These are phyloP conservation scores for Vigna nakashimae DNA, from an alignment of 306 rosid species.

Conservation along the genomic window DNA sequence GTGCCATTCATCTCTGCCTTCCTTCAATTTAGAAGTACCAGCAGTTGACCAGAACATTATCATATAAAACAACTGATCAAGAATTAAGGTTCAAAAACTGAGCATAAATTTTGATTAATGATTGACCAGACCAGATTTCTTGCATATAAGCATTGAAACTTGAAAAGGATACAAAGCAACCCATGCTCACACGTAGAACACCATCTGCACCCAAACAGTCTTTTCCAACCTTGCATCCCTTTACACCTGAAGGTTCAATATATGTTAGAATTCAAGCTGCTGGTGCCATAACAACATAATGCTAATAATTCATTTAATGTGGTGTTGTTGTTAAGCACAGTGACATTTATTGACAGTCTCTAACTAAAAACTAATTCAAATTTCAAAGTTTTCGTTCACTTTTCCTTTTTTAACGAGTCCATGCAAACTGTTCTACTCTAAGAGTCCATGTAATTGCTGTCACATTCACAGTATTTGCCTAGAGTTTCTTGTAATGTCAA, in stretches of 20 bases:
- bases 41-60: constrained; percentile 82
- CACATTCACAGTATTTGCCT: background rate
- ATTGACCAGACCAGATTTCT: constrained; percentile 17
- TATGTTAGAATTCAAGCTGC: constrained; percentile 9
- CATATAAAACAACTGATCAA: constrained; percentile 73
- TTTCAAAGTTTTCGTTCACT: background rate
- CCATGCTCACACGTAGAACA: constrained; percentile 95
- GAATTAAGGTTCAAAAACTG: constrained; percentile 62
- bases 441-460: background rate
- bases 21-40: constrained; percentile 73
- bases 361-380: background rate
- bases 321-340: background rate
- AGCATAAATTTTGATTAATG: background rate
- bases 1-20: constrained; percentile 78
- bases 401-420: too few relatives aligned
- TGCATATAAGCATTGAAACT: constrained; percentile 25
- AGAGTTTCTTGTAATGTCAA: background rate
- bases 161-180: constrained; percentile 91
- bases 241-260: constrained; percentile 59
- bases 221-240: constrained; percentile 69
- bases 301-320: background rate
- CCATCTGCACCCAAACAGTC: constrained; percentile 91
- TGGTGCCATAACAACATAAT: constrained; percentile 8
- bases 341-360: background rate
- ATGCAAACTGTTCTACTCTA: too few relatives aligned